Base-by-base conservation (phyloP, 2,329 filamentous ascomycete genomes). In the Hypoxylon sp. region DNA sequence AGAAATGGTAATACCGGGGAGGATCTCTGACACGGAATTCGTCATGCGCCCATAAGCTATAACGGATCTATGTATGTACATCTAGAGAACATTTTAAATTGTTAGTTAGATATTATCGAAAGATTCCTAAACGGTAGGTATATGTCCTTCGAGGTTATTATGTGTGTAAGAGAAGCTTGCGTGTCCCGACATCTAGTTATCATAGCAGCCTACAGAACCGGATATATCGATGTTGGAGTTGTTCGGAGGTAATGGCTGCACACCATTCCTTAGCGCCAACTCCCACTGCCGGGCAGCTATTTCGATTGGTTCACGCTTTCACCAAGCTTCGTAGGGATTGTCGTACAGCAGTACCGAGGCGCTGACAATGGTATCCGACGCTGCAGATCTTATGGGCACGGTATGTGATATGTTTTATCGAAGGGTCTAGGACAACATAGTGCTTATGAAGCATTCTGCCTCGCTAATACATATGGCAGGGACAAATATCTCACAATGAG, bases 161-260 rank as follows among this genome's bases (percentile, higher is more conserved):
- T 52, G 44, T 57, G 6, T 31, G 8, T 31, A 31, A 24, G 52
- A 61, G 47, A 57, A 19, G 46, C 52, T 51, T 58, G 53, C 33
- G 37, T 53, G 39, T 51, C 44, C 44, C 50, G 39, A 14, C 19
- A 59, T 42, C 44, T 53, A 31, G 9, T 46, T 46, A 55, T 44
- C 22, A 46, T 8, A 50, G 42, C 24, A 48, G 61, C 47, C 33
- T 37, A 39, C 19, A 59, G 26, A 14, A 33, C 66, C 66, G 69
- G 68, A 67, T 65, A 66, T 68, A 66, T 70, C 54, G 44, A 67
- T 52, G 67, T 67, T 64, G 52, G 58, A 52, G 64, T 58, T 54
- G 63, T 60, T 60, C 67, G 63, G 60, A 63, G 52, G 39, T 61
- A 59, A 59, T 48, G 61, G 29, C 63, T 62, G 59, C 66, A 71